phyloP scores from a whole-genome alignment of 306 rosid species.

The Astragalus glycyphyllos region DNA sequence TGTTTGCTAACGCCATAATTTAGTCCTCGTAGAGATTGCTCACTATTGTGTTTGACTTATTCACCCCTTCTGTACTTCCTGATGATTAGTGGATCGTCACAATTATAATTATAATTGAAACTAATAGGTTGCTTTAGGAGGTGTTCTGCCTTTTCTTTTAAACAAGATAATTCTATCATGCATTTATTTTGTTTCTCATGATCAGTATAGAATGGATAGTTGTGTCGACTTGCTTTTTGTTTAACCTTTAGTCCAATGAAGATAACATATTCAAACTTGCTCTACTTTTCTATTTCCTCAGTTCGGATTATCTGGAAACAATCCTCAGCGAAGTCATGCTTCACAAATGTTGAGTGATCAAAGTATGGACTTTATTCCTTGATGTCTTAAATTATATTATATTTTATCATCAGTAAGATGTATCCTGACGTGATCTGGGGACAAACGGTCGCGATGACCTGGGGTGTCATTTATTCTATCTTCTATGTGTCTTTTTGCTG shows the following conservation, averaged over 20 bases:
- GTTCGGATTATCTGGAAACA: constrained; percentile 79
- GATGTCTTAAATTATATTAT: constrained; percentile 3
- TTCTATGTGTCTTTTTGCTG: constrained; percentile 21
- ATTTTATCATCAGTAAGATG: constrained; percentile 3
- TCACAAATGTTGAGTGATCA: constrained; percentile 86
- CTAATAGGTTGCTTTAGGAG: background rate
- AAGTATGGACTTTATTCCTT: constrained; percentile 57
- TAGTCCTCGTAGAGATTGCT: constrained; percentile 28
- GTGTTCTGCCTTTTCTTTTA: too few species aligned
- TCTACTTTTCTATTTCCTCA: constrained; percentile 45
- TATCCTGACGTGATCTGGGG: background rate
- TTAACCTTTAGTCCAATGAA: constrained; percentile 25
- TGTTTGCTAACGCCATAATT: constrained; percentile 17
- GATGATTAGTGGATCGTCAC: background rate
- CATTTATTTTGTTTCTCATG: constrained; percentile 22
- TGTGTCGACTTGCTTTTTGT: constrained; percentile 16
- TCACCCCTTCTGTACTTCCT: background rate
- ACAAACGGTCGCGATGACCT: constrained; percentile 29
- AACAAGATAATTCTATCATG: too few species aligned
- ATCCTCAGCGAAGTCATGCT: constrained; percentile 81
- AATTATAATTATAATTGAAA: constrained; percentile 7
- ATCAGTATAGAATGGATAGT: constrained; percentile 16
- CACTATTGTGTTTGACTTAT: constrained; percentile 27
- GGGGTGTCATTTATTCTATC: constrained; percentile 23
- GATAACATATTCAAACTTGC: constrained; percentile 34